phyloP scores from a whole-genome alignment of 768 basidiomycete genomes.

The Butyriboletus loyo region DNA sequence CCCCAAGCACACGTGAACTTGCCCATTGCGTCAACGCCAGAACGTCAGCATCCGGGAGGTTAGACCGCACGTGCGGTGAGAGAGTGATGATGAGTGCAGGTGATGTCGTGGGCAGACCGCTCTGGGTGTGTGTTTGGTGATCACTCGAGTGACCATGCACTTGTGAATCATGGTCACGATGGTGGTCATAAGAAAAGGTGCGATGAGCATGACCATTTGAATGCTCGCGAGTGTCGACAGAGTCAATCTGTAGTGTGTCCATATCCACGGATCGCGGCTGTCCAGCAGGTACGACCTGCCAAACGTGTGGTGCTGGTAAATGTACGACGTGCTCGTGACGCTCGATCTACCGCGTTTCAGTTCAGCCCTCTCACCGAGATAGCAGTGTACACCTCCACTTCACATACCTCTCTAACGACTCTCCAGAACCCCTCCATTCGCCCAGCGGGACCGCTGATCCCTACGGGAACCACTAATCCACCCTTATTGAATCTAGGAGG shows the following conservation, averaged over 20 bases:
- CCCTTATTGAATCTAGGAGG: conserved; percentile 9
- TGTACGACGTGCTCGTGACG: conserved; percentile 81
- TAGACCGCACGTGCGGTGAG: conserved; percentile 68
- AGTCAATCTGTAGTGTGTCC: not conserved
- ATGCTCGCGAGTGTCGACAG: not conserved
- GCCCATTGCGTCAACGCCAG: conserved; percentile 73
- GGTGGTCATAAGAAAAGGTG: conserved; percentile 5
- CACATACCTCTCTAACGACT: conserved; percentile 74
- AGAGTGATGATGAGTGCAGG: conserved; percentile 70
- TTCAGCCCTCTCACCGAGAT: not conserved
- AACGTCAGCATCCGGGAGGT: conserved; percentile 68
- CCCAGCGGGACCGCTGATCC: conserved; percentile 36
- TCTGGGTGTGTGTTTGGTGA: conserved; percentile 3
- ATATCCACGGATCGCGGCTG: conserved; percentile 18
- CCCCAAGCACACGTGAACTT: conserved; percentile 60
- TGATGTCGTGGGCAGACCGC: conserved; percentile 14
- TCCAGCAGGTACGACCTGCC: conserved; percentile 67
- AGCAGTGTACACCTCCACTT: not conserved
- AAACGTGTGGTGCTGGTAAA: conserved; percentile 82
- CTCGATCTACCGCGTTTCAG: conserved; percentile 56
- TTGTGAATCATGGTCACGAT: conserved; percentile 6
- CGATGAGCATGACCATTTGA: conserved; percentile 14
- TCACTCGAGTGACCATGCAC: not conserved
- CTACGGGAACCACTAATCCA: conserved; percentile 4
- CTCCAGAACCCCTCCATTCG: conserved; percentile 82